Percentiles rank a stretch among this genome's conserved stretches.
phyloP scores from a whole-genome alignment of 768 basidiomycete genomes.

The Guyanaporus albipodus region DNA sequence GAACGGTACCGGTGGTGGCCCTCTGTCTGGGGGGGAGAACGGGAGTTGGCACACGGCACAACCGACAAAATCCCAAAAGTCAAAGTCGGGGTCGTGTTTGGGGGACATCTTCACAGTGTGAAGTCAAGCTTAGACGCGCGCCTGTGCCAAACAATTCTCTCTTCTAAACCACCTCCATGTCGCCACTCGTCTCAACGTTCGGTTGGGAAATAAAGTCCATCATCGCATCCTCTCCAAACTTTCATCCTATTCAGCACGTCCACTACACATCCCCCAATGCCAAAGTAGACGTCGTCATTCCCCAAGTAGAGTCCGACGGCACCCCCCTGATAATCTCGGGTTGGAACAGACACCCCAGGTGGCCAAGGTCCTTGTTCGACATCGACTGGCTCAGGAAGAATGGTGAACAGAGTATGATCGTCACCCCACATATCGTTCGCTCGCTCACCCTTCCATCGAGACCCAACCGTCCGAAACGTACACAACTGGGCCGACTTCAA shows the following conservation, averaged over 20 bases:
- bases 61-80: slow-evolving; percentile 79
- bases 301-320: slow-evolving; percentile 46
- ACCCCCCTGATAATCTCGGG: slow-evolving; percentile 62
- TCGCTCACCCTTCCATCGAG: slow-evolving; percentile 32
- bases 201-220: slow-evolving; percentile 52
- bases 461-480: slow-evolving; percentile 60
- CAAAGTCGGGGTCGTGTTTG: slow-evolving; percentile 34
- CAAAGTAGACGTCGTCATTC: slow-evolving; percentile 32
- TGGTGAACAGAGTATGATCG: slow-evolving; percentile 23
- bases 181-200: slow-evolving; percentile 34
- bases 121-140: too few relatives aligned
- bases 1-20: slow-evolving; percentile 62
- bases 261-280: slow-evolving; percentile 28
- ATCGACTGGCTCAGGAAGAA: slow-evolving; percentile 49
- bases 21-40: slow-evolving; percentile 49
- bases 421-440: not conserved
- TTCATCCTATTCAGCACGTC: slow-evolving; percentile 40
- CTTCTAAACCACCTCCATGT: not conserved
- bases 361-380: slow-evolving; percentile 54
- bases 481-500: slow-evolving; percentile 50
- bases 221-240: slow-evolving; percentile 37
- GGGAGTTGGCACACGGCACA: slow-evolving; percentile 70
- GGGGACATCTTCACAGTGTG: too few relatives aligned
- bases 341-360: slow-evolving; percentile 50
- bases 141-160: too few relatives aligned